phyloP scores from a whole-genome alignment of 108 stramenopile species.

The Discostella stelligeroides region DNA sequence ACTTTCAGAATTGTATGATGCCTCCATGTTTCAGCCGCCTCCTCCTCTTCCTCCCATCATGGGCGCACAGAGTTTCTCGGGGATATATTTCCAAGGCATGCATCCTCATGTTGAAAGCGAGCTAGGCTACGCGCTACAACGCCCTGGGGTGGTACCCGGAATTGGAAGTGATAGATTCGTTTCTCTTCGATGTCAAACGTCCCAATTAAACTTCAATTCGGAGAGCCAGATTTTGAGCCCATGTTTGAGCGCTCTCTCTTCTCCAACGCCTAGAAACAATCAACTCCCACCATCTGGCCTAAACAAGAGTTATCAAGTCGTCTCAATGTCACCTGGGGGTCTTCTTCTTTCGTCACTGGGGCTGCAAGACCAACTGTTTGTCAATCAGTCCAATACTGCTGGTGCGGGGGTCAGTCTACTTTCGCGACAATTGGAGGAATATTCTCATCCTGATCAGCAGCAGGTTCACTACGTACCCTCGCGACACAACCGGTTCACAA shows the following conservation, averaged over 20 bases:
- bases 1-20: constrained; percentile 12
- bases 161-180: constrained; percentile 12
- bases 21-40: constrained; percentile 14
- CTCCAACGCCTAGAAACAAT: constrained; percentile 20
- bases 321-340: constrained; percentile 16
- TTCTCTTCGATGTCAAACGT: constrained; percentile 36
- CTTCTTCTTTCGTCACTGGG: constrained; percentile 14
- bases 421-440: constrained; percentile 33
- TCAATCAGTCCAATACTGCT: constrained; percentile 10
- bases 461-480: neutral
- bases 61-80: constrained; percentile 65
- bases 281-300: neutral
- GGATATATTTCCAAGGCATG: constrained; percentile 39
- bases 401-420: constrained; percentile 25
- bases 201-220: neutral
- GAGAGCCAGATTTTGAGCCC: constrained; percentile 24
- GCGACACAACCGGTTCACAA: neutral
- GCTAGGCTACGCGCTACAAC: constrained; percentile 74
- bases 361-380: constrained; percentile 25
- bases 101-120: constrained; percentile 58
- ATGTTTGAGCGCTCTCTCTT: constrained; percentile 28
- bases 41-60: constrained; percentile 33
- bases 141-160: constrained; percentile 82
- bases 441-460: constrained; percentile 23
- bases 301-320: constrained; percentile 7